phyloP scores from a whole-genome alignment of 805 yeast species.

The Kodamaea jinghongensis region DNA sequence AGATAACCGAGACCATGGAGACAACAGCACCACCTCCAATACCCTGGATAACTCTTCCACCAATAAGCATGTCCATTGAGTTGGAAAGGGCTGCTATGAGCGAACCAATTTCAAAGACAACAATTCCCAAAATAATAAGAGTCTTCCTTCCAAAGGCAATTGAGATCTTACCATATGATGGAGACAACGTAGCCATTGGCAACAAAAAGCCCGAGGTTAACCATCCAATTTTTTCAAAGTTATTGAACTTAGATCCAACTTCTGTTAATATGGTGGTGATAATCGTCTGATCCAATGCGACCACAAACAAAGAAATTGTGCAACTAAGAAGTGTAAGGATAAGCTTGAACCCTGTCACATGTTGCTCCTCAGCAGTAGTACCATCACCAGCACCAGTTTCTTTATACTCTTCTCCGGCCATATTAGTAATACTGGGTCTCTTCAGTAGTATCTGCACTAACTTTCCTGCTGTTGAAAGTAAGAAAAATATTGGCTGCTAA shows the following conservation, averaged over 20 bases:
- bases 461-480: too few relatives aligned
- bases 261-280: slow-evolving; percentile 32
- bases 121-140: slow-evolving; percentile 23
- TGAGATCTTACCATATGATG: slow-evolving; percentile 37
- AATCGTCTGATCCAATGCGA: slow-evolving; percentile 41
- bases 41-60: slow-evolving; percentile 40
- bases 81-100: slow-evolving; percentile 37
- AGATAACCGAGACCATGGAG: slow-evolving; percentile 25
- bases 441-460: too few relatives aligned
- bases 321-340: slow-evolving; percentile 25
- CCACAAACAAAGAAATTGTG: slow-evolving; percentile 30
- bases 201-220: slow-evolving; percentile 36
- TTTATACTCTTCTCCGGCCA: slow-evolving; percentile 7
- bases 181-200: slow-evolving; percentile 31
- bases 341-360: slow-evolving; percentile 28
- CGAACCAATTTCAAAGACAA: slow-evolving; percentile 34
- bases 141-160: slow-evolving; percentile 37
- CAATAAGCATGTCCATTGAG: slow-evolving; percentile 38
- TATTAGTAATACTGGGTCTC: too few relatives aligned
- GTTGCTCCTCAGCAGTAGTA: slow-evolving; percentile 37
- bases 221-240: slow-evolving; percentile 38
- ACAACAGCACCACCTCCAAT: slow-evolving; percentile 39
- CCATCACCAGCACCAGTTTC: slow-evolving; percentile 47
- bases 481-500: too few relatives aligned
- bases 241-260: slow-evolving; percentile 36